Evolutionary conservation across 2,329 filamentous ascomycete species (phyloP).

Genomic region (Mycosphaerella sp.): DNA sequence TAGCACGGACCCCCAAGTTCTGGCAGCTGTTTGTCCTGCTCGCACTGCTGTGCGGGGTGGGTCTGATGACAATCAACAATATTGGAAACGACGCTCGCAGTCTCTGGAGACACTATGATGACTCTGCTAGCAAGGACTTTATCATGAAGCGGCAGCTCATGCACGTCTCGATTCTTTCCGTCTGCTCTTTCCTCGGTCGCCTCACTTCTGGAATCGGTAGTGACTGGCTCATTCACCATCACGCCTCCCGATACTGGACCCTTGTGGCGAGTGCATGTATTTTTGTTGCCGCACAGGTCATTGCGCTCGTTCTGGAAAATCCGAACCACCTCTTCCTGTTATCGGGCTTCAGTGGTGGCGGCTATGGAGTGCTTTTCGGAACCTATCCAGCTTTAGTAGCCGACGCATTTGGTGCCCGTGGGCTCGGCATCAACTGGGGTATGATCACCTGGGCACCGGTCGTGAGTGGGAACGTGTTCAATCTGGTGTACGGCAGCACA

Average conservation of each 20-base stretch:
- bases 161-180: slow-evolving; percentile 89
- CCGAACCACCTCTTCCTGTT: slow-evolving; percentile 71
- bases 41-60: slow-evolving; percentile 84
- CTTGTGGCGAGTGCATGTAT: slow-evolving; percentile 68
- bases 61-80: slow-evolving; percentile 99
- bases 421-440: slow-evolving; percentile 92
- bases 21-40: slow-evolving; percentile 87
- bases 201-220: slow-evolving; percentile 73
- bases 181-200: slow-evolving; percentile 78
- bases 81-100: slow-evolving; percentile 83
- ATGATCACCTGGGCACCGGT: slow-evolving; percentile 88
- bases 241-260: slow-evolving; percentile 85
- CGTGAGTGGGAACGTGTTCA: slow-evolving; percentile 84
- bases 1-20: slow-evolving; percentile 70
- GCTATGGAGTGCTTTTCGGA: slow-evolving; percentile 89
- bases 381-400: slow-evolving; percentile 82
- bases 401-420: slow-evolving; percentile 83
- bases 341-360: slow-evolving; percentile 76
- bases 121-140: slow-evolving; percentile 62
- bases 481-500: slow-evolving; percentile 77
- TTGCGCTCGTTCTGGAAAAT: slow-evolving; percentile 66
- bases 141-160: slow-evolving; percentile 77
- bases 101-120: slow-evolving; percentile 80
- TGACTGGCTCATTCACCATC: slow-evolving; percentile 76
- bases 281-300: slow-evolving; percentile 73